A percentile compares a stretch with the other conserved stretches of the same genome.
These are phyloP conservation scores for Cubamyces sp. DNA, from an alignment of 768 basidiomycete species.

Conservation along the genomic window DNA sequence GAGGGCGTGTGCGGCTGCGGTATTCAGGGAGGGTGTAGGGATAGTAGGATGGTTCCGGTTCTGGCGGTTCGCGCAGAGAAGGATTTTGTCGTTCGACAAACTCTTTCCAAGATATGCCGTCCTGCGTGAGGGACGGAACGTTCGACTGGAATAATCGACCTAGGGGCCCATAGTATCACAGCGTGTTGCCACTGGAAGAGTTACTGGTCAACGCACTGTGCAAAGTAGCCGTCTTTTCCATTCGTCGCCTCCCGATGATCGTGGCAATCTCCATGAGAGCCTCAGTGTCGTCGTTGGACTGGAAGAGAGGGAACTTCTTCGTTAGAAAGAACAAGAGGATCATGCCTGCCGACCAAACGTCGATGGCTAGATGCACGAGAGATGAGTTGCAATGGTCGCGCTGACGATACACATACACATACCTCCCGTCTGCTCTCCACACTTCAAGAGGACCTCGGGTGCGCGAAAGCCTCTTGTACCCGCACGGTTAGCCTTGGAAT, in stretches of 20 bases:
- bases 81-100: slow-evolving; percentile 85
- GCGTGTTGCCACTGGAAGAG: not conserved
- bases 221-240: slow-evolving; percentile 84
- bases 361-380: slow-evolving; percentile 66
- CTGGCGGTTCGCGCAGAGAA: slow-evolving; percentile 54
- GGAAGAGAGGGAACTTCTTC: slow-evolving; percentile 91
- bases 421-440: slow-evolving; percentile 92
- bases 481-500: slow-evolving; percentile 92
- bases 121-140: slow-evolving; percentile 71
- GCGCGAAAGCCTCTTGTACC: slow-evolving; percentile 97
- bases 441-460: slow-evolving; percentile 95
- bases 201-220: slow-evolving; percentile 64
- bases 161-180: slow-evolving; percentile 34
- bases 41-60: slow-evolving; percentile 55
- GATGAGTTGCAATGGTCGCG: not conserved
- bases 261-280: slow-evolving; percentile 93
- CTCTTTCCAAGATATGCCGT: slow-evolving; percentile 70
- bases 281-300: slow-evolving; percentile 92
- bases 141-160: slow-evolving; percentile 93
- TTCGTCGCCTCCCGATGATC: slow-evolving; percentile 79
- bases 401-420: slow-evolving; percentile 27
- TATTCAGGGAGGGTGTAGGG: slow-evolving; percentile 45
- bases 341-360: slow-evolving; percentile 94
- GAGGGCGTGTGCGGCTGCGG: slow-evolving; percentile 27
- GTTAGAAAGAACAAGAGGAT: slow-evolving; percentile 93